Base-by-base conservation (phyloP, 352 stramenopile species). In the Phytophthora fragariaefolia region DNA sequence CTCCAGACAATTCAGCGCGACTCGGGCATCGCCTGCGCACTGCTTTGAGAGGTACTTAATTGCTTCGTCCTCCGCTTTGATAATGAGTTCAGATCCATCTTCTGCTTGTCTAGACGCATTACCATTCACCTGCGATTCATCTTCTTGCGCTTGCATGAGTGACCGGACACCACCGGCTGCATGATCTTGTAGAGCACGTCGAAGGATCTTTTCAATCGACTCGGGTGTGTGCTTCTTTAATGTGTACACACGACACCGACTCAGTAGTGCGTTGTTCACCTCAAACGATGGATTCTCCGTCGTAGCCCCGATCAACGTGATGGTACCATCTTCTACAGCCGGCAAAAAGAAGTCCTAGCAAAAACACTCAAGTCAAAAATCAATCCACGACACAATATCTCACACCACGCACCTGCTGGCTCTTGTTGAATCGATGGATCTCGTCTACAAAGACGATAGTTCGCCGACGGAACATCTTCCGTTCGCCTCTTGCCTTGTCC, bases 241-340 rank as follows among this genome's bases (percentile, higher is more conserved):
- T 36, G 81, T 85, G 67, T 93, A 94, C 32, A 96, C 87, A 13
- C 82, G 81, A 27, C 85, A 94, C 24, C 87, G 85, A 60, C 83
- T 93, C 10, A 96, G 67, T 30, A 96, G 56, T 12, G 87, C 88
- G 53, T 92, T 92, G 72, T 95, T 96, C 59, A 97, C 83, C 59
- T 93, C 85, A 45, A 97, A 97, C 52, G 86, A 96, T 22, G 90
- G 88, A 56, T 96, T 97, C 60, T 97, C 90, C 0, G 90, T 97
- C 30, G 90, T 97, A 23, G 90, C 90, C n/a, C 90, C 90, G 63
- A 97, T 93, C 23, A 97, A 52, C 23, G 89, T 95, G 64, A 96
- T 91, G 8, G 80, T 93, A 2, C 90, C 90, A 27, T 91, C 84
- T 67, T 97, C 88, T 10, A 97, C 83, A 1, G 71, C 66, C 12